Evolutionary conservation across 495 filamentous ascomycete species (phyloP), one percentile per base, ranked within the genome.

Genomic region (Clohesyomyces aquaticus): DNA sequence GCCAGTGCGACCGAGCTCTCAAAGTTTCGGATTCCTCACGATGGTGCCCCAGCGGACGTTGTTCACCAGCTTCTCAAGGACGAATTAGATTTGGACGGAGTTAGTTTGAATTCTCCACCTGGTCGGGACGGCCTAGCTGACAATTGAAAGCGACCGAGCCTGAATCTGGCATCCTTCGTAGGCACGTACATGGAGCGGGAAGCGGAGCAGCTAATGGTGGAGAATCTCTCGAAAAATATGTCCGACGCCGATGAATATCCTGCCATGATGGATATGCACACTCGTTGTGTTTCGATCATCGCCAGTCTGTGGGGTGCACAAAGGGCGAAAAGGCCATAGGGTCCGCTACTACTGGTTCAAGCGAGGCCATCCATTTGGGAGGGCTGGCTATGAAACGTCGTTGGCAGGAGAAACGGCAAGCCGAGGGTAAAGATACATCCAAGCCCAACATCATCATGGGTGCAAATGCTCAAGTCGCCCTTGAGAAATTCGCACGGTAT

Each of bases 381-480:
- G 89, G 88, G 3, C 74, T 91, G 49, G 88, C 89, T 8, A 90
- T 91, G 88, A 91, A 91, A 78, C 79, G 88, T 4, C 79, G 86
- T 4, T 91, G 88, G 89, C 88, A 90, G 71, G 85, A 90, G 67
- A 81, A 80, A 59, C 77, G 87, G 23, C 74, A 77, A 46, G 78
- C 76, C 0, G 80, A 81, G 51, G 85, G 87, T 3, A 87, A 89
- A 47, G 83, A 88, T 28, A 82, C 81, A 0, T 75, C 72, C 9
- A 82, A 79, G 32, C 88, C 88, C 6, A 91, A 91, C 71, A 90
- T 91, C 68, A 77, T 91, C 63, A 90, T 91, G 87, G 88, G 88
- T 1, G 80, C 86, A 19, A 91, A 91, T 71, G 87, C 88, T 16
- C 88, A 91, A 70, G 88, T 91, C 4, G 88, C 88, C 2, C 77